Conservation (phyloP, 495 filamentous ascomycete species). For the Aspergillus nidulans region DNA sequence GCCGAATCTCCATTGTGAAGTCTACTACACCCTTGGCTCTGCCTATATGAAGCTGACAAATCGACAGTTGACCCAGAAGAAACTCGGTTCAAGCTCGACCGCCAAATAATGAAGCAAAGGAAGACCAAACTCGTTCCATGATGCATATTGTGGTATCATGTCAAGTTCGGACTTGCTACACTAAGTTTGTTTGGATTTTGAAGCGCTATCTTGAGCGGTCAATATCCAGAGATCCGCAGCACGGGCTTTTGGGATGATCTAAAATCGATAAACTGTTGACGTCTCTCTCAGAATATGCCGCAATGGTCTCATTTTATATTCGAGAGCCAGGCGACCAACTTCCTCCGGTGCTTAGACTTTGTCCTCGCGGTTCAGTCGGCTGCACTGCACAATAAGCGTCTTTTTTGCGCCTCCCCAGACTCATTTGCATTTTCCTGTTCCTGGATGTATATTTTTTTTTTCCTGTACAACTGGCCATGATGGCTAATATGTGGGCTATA, state of each 20-base stretch:
- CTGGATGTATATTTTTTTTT: slow-evolving; percentile 12
- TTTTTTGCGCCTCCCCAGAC: background rate
- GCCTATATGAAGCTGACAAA: slow-evolving; percentile 5
- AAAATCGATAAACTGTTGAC: background rate
- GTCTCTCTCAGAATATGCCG: no score
- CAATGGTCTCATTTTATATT: no score
- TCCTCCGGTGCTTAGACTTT: slow-evolving; percentile 3
- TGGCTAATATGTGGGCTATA: background rate
- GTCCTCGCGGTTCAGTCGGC: slow-evolving; percentile 11
- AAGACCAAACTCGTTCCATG: slow-evolving; percentile 6
- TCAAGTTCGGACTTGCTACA: background rate
- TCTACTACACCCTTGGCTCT: background rate
- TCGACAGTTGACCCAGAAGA: slow-evolving; percentile 31
- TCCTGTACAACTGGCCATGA: background rate
- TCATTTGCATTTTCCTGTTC: slow-evolving; percentile 1
- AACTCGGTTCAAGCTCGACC: slow-evolving; percentile 4
- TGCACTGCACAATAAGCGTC: slow-evolving; percentile 8
- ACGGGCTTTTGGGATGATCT: background rate
- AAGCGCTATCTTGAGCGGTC: background rate
- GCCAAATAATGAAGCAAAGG: slow-evolving; percentile 7
- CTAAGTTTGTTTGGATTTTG: background rate
- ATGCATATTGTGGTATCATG: background rate
- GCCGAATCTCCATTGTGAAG: background rate
- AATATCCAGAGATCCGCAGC: background rate
- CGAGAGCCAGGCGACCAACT: slow-evolving; percentile 7